These are phyloP conservation scores for Hericium coralloides DNA, from an alignment of 768 basidiomycete species.

Conservation along the genomic window DNA sequence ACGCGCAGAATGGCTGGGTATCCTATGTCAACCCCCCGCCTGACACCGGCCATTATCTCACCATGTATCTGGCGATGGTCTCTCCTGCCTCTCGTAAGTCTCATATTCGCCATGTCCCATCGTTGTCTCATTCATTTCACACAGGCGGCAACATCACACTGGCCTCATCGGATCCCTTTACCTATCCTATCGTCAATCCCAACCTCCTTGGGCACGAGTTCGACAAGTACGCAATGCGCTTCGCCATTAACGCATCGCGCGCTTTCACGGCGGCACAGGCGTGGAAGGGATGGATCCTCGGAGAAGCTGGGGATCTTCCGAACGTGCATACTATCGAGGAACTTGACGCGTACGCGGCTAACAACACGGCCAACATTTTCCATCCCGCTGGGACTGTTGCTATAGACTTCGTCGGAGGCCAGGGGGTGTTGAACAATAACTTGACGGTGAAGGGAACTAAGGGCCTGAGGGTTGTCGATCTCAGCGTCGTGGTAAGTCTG, in stretches of 20 bases:
- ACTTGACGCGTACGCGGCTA: slow-evolving; percentile 14
- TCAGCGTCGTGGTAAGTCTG: slow-evolving; percentile 3
- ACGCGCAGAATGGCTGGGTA: slow-evolving; percentile 1
- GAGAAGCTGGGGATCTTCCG: neutral
- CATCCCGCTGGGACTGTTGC: slow-evolving; percentile 29
- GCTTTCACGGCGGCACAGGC: neutral
- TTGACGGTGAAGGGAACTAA: slow-evolving; percentile 5
- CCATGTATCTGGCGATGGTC: slow-evolving; percentile 8
- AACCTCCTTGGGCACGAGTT: slow-evolving; percentile 1
- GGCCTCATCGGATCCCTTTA: slow-evolving; percentile 17
- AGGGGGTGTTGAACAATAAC: slow-evolving; percentile 34
- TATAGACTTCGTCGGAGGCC: slow-evolving; percentile 25
- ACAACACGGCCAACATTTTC: slow-evolving; percentile 12
- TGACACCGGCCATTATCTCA: slow-evolving; percentile 14
- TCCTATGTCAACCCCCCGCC: slow-evolving; percentile 6
- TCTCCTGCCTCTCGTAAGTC: slow-evolving; percentile 17
- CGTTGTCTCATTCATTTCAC: neutral
- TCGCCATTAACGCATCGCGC: slow-evolving; percentile 1
- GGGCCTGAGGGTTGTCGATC: slow-evolving; percentile 6
- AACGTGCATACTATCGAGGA: slow-evolving; percentile 9
- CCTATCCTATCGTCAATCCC: slow-evolving; percentile 19
- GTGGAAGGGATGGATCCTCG: slow-evolving; percentile 1
- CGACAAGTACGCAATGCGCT: slow-evolving; percentile 3
- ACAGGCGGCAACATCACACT: slow-evolving; percentile 21
- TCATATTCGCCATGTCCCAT: neutral